Percentiles rank a stretch among this genome's conserved stretches.
These are phyloP conservation scores for Thalia dealbata DNA, from an alignment of 176 grass and related monocot species.

Conservation along the genomic window DNA sequence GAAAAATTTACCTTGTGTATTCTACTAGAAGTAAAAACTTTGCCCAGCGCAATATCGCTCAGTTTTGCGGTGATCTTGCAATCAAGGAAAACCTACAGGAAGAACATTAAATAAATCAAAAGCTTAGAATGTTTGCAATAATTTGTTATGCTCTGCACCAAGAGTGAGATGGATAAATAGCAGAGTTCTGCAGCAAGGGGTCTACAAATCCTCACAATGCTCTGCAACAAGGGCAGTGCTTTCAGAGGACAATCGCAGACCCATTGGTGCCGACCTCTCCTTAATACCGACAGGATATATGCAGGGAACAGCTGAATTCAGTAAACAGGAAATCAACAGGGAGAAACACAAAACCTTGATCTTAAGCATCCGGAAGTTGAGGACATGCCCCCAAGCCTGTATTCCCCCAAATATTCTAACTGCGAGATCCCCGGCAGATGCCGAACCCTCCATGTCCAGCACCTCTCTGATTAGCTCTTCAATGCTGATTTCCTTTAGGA, in stretches of 20 bases:
- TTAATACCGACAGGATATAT: too few species aligned
- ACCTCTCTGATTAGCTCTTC: conserved; percentile 35
- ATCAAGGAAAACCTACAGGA: conserved; percentile 57
- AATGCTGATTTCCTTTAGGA: conserved; percentile 40
- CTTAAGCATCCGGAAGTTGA: conserved; percentile 55
- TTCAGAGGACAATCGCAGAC: too few species aligned
- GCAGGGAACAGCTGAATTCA: background rate
- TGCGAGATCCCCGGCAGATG: conserved; percentile 33
- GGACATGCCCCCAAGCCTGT: conserved; percentile 37
- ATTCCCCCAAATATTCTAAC: conserved; percentile 50
- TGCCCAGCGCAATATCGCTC: conserved; percentile 40
- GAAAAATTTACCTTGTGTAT: conserved; percentile 42
- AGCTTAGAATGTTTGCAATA: background rate
- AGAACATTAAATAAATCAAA: background rate
- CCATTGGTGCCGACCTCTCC: too few species aligned
- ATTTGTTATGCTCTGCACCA: too few species aligned
- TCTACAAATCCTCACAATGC: too few species aligned
- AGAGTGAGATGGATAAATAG: too few species aligned
- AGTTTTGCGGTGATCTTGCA: conserved; percentile 71
- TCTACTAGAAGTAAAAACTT: conserved; percentile 23
- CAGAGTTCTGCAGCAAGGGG: too few species aligned
- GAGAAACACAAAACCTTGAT: conserved; percentile 31
- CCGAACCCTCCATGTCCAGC: conserved; percentile 12
- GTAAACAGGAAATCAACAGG: background rate
- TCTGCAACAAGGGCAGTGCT: too few species aligned